Evolutionary conservation across 768 basidiomycete species (phyloP).

Genomic region (Boletus tomentosulus): DNA sequence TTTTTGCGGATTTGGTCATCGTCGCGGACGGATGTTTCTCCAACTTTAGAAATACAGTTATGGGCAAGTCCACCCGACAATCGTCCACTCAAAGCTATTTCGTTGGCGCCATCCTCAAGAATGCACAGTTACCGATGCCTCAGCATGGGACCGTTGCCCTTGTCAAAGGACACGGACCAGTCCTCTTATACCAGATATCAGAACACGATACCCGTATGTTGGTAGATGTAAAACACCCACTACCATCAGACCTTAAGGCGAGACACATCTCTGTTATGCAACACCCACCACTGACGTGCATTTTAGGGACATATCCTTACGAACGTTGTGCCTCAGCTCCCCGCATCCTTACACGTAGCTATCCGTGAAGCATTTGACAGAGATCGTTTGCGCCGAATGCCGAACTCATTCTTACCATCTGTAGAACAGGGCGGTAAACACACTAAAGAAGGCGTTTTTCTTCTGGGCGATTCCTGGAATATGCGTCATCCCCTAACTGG

Average conservation of each 20-base stretch:
- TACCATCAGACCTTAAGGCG: constrained; percentile 80
- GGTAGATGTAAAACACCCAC: constrained; percentile 80
- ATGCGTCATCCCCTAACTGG: constrained; percentile 99
- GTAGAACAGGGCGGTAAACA: constrained; percentile 53
- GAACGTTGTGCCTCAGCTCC: constrained; percentile 79
- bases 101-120: constrained; percentile 78
- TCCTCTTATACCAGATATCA: constrained; percentile 89
- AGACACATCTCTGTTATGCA: background rate
- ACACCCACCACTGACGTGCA: background rate
- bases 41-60: constrained; percentile 76
- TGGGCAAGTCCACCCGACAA: constrained; percentile 47
- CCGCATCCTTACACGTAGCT: constrained; percentile 60
- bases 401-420: constrained; percentile 89
- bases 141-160: constrained; percentile 83
- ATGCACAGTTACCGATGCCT: constrained; percentile 67
- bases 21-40: constrained; percentile 95
- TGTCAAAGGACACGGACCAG: constrained; percentile 78
- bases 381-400: constrained; percentile 86
- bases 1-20: constrained; percentile 75
- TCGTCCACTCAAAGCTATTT: constrained; percentile 71
- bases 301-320: constrained; percentile 61
- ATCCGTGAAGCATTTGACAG: constrained; percentile 68
- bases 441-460: constrained; percentile 65
- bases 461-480: constrained; percentile 96
- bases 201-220: constrained; percentile 89